Percentiles rank a stretch among this genome's conserved stretches.
phyloP scores from a whole-genome alignment of 805 yeast genomes.

The Lipomyces anomalus region DNA sequence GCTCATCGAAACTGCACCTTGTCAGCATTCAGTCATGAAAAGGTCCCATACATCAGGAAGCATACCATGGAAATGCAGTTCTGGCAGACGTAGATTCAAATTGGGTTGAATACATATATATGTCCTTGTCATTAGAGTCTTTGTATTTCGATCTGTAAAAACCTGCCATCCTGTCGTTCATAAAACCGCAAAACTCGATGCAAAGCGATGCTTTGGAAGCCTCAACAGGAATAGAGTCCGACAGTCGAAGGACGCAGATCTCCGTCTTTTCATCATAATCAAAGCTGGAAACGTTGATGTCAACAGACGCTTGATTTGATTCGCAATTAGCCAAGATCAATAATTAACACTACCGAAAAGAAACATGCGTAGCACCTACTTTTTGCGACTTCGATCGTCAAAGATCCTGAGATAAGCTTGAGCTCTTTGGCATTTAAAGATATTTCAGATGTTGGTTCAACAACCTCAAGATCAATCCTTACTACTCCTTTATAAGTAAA shows the following conservation, averaged over 20 bases:
- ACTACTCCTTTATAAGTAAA: conserved; percentile 24
- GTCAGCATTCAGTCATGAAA: not conserved
- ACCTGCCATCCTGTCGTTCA: conserved; percentile 66
- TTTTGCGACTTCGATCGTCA: conserved; percentile 18
- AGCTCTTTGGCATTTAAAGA: conserved; percentile 23
- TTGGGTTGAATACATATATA: conserved; percentile 76
- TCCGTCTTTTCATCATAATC: conserved; percentile 48
- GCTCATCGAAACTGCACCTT: conserved; percentile 56
- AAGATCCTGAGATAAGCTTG: conserved; percentile 13
- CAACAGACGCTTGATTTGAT: conserved; percentile 15
- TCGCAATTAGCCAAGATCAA: not conserved
- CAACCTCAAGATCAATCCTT: conserved; percentile 23
- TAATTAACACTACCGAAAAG: not conserved
- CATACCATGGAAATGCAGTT: conserved; percentile 69
- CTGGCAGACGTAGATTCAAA: conserved; percentile 85
- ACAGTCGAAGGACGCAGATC: conserved; percentile 52
- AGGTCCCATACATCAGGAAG: not conserved
- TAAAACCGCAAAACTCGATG: conserved; percentile 49
- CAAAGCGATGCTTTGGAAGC: conserved; percentile 40
- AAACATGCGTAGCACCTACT: conserved; percentile 6
- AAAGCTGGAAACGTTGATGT: conserved; percentile 30
- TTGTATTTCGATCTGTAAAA: conserved; percentile 46
- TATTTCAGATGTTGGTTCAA: conserved; percentile 19
- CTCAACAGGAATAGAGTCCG: conserved; percentile 32
- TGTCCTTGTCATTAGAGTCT: conserved; percentile 54